phyloP scores from a whole-genome alignment of 495 filamentous ascomycete species.

The Hyaloscypha variabilis region DNA sequence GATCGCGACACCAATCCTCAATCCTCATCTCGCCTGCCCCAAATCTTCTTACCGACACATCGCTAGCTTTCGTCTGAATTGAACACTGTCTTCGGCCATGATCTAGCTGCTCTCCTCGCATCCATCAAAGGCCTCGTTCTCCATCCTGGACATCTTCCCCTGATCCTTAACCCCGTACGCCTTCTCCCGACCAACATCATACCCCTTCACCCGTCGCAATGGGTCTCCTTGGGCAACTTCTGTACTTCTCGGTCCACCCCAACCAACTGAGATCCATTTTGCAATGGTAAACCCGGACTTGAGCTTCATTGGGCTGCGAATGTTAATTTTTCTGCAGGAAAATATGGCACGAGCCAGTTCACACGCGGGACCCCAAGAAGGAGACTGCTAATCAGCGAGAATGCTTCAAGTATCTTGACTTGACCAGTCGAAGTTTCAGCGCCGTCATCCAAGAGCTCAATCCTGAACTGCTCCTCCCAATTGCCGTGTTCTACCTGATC shows the following conservation, averaged over 20 bases:
- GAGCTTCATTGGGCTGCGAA: not conserved
- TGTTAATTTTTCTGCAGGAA: conserved; percentile 64
- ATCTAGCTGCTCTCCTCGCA: conserved; percentile 4
- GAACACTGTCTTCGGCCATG: not conserved
- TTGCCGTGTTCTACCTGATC: conserved; percentile 91
- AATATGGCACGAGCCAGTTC: conserved; percentile 92
- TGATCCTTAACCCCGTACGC: not conserved
- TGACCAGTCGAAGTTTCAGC: conserved; percentile 91
- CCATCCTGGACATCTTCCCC: not conserved
- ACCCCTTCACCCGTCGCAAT: conserved; percentile 35
- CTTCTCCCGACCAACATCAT: conserved; percentile 1
- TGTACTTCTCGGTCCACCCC: conserved; percentile 81
- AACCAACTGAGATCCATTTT: conserved; percentile 80
- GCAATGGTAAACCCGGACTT: conserved; percentile 71
- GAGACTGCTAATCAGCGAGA: conserved; percentile 71
- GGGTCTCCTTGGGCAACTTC: conserved; percentile 50
- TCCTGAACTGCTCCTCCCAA: conserved; percentile 86
- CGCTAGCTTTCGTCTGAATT: not conserved
- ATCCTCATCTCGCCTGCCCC: not conserved
- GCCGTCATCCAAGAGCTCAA: conserved; percentile 95
- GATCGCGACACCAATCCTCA: not conserved
- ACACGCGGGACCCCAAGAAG: conserved; percentile 75
- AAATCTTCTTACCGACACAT: not conserved
- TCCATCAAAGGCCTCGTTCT: not conserved
- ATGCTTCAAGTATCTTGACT: conserved; percentile 85